Conservation (phyloP, 345 rosid genomes). For the Populus euphratica region DNA sequence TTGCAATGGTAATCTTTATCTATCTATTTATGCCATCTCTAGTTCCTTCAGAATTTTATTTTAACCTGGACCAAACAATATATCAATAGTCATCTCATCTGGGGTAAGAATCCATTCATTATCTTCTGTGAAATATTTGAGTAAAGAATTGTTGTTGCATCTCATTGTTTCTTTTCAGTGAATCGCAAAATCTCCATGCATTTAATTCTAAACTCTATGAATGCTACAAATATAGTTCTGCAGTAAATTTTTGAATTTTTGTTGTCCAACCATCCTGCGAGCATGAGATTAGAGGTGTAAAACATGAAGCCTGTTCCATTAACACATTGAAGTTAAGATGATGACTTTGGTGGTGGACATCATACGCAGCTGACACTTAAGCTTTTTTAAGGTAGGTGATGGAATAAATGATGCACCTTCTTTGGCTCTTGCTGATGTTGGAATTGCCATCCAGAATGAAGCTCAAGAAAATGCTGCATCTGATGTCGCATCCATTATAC, state of each 20-base stretch:
- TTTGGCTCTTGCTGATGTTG: conserved; percentile 85
- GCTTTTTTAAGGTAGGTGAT: conserved; percentile 72
- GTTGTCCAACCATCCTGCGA: neutral
- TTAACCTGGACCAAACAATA: neutral
- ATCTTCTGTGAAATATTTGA: neutral
- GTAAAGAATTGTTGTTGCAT: neutral
- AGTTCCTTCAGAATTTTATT: conserved; percentile 3
- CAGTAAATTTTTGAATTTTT: neutral
- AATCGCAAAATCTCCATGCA: neutral
- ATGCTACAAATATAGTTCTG: neutral
- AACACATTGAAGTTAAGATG: neutral
- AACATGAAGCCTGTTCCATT: neutral
- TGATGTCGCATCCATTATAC: conserved; percentile 83
- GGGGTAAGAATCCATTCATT: neutral
- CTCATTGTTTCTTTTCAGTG: neutral
- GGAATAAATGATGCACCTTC: conserved; percentile 98
- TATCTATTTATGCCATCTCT: neutral
- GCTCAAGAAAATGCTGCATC: conserved; percentile 95
- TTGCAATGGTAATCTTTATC: conserved; percentile 67
- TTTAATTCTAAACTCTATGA: neutral
- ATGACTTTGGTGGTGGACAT: conserved; percentile 9
- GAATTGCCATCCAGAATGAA: conserved; percentile 79
- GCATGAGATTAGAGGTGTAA: neutral
- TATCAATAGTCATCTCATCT: neutral
- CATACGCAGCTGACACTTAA: neutral